Conservation (phyloP, 805 yeast genomes). For the Candida hungchunana region DNA sequence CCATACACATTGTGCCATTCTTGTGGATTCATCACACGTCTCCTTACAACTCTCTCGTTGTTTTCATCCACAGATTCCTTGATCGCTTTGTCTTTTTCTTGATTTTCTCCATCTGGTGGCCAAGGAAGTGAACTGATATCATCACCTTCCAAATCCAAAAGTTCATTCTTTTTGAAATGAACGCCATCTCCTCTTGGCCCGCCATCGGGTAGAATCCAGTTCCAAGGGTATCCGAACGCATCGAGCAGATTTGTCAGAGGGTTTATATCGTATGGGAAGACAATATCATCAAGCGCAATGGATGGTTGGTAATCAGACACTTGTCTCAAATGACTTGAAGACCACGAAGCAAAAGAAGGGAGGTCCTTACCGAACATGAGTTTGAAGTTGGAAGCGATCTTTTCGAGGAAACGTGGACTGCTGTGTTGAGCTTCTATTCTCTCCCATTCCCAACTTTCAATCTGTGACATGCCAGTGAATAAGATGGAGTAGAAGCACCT, state of each 20-base stretch:
- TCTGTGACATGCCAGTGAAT: constrained; percentile 74
- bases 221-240: constrained; percentile 56
- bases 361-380: constrained; percentile 21
- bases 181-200: constrained; percentile 58
- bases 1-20: constrained; percentile 79
- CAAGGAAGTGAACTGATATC: constrained; percentile 73
- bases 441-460: constrained; percentile 90
- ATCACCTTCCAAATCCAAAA: constrained; percentile 40
- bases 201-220: constrained; percentile 74
- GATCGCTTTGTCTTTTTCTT: constrained; percentile 20
- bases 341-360: constrained; percentile 20
- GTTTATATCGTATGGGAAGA: constrained; percentile 84
- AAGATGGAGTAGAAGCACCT: constrained; percentile 57
- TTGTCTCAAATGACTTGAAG: constrained; percentile 13
- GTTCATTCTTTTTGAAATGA: constrained; percentile 51
- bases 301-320: constrained; percentile 15
- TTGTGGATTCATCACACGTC: constrained; percentile 28
- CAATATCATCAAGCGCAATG: constrained; percentile 56
- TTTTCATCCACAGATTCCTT: constrained; percentile 7
- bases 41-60: constrained; percentile 29
- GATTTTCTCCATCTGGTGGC: constrained; percentile 85
- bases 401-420: constrained; percentile 49
- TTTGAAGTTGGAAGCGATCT: constrained; percentile 41
- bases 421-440: constrained; percentile 65
- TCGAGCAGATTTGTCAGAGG: constrained; percentile 46